Base-by-base conservation (phyloP, 2,329 filamentous ascomycete genomes). In the Meredithiella fracta region DNA sequence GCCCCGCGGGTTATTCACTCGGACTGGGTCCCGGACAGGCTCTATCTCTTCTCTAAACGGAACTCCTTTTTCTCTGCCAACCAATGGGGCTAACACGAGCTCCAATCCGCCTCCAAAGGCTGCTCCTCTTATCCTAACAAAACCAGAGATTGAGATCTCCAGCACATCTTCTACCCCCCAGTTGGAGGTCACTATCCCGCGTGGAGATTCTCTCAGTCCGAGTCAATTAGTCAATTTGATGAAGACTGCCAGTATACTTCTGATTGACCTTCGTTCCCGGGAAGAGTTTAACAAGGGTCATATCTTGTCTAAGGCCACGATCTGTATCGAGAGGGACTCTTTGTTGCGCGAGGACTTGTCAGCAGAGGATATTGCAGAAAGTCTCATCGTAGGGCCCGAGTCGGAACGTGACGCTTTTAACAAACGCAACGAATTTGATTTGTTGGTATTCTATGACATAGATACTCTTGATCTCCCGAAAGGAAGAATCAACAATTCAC, bases 391-490 rank as follows among this genome's bases (percentile, higher is more conserved):
- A 4, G 83, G 80, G 0, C 83, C 86, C 0, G 72, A 80, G n/a
- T 68, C 74, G n/a, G 92, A 98, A 66, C 82, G 85, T 61, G 69
- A 74, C 1, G 72, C 87, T 31, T 95, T 94, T 63, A 80, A 79
- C 44, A 72, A 79, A 56, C 77, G 83, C 14, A 77, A 90, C 60
- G 75, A 84, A 56, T 95, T 85, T 62, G 89, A 97, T 61, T 69
- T 96, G 44, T 78, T 98, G 9, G 86, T 98, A 0, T 92, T 94
- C 63, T 94, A 97, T 66, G 89, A 98, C 66, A 78, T 91, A 61
- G 60, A 75, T 65, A 73, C 86, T 64, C 58, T 76, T 67, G 61
- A 72, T 60, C 62, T 94, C 20, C 67, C 63, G 6, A 22, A 47
- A n/a, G 38, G 44, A 2, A 25, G 17, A 15, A 47, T 55, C 17